Evolutionary conservation across 1,284 basidiomycete species (phyloP).

Genomic region (Kwoniella shivajii): DNA sequence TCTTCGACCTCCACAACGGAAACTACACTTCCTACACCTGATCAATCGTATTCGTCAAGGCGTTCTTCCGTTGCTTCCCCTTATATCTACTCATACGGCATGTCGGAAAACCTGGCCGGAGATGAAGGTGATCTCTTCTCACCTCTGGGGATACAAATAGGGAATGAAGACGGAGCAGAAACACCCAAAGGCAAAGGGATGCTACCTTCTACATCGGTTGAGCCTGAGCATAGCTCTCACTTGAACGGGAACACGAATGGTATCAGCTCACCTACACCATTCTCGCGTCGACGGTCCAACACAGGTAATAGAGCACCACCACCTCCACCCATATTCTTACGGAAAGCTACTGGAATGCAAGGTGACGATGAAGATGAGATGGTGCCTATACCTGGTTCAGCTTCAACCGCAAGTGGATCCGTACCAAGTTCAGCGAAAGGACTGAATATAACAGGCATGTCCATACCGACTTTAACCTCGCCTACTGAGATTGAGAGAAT

Average conservation of each 20-base stretch:
- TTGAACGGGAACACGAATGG: not conserved
- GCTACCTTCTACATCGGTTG: not conserved
- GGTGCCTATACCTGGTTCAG: conserved; percentile 6
- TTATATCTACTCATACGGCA: not conserved
- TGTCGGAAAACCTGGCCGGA: not conserved
- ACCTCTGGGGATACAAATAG: not conserved
- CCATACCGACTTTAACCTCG: conserved; percentile 3
- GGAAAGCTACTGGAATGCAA: conserved; percentile 20
- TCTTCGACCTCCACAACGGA: conserved; percentile 14
- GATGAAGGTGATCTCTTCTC: conserved; percentile 17
- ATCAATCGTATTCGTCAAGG: conserved; percentile 12
- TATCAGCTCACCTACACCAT: conserved; percentile 15
- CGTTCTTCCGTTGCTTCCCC: conserved; percentile 7
- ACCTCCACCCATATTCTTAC: conserved; percentile 35
- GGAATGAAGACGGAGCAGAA: not conserved
- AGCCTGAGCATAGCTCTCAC: not conserved
- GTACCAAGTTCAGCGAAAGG: conserved; percentile 13
- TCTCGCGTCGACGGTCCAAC: conserved; percentile 6
- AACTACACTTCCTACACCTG: conserved; percentile 21
- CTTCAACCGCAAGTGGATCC: not conserved
- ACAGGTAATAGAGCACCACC: conserved; percentile 17
- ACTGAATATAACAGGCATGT: conserved; percentile 16
- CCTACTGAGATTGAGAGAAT: conserved; percentile 6
- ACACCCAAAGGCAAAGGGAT: not conserved
- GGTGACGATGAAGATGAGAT: conserved; percentile 5